phyloP scores from a whole-genome alignment of 2,329 filamentous ascomycete genomes.

The Fusarium palustre region DNA sequence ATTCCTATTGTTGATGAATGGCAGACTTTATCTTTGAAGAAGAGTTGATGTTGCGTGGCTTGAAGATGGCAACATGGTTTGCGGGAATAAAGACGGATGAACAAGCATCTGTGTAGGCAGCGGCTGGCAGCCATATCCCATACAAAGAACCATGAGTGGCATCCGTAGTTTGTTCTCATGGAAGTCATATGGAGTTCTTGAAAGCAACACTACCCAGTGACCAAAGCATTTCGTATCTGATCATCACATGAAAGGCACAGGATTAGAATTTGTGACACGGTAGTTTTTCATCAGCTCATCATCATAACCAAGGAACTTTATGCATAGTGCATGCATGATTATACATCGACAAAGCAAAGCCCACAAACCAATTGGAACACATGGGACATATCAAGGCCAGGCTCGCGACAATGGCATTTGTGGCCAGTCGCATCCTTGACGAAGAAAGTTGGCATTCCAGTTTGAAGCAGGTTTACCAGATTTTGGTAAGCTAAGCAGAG shows the following conservation, averaged over 20 bases:
- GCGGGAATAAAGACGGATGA: neutral
- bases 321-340: neutral
- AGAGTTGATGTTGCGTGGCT: neutral
- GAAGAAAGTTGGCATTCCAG: neutral
- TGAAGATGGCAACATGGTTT: constrained; percentile 9
- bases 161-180: neutral
- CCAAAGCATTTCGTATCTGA: neutral
- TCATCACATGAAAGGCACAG: neutral
- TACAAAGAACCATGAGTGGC: neutral
- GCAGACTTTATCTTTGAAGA: neutral
- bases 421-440: neutral
- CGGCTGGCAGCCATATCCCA: neutral
- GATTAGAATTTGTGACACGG: neutral
- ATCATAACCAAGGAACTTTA: neutral
- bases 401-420: neutral
- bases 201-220: neutral
- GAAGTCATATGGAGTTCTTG: neutral
- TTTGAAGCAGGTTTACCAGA: neutral
- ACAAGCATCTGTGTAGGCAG: neutral
- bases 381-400: neutral
- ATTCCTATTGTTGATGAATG: neutral
- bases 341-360: neutral
- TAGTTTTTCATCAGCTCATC: neutral
- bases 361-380: neutral
- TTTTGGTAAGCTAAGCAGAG: no score